Percentiles rank a stretch among this genome's conserved stretches.
phyloP scores from a whole-genome alignment of 768 basidiomycete genomes.

The Leucogyrophana mollusca region DNA sequence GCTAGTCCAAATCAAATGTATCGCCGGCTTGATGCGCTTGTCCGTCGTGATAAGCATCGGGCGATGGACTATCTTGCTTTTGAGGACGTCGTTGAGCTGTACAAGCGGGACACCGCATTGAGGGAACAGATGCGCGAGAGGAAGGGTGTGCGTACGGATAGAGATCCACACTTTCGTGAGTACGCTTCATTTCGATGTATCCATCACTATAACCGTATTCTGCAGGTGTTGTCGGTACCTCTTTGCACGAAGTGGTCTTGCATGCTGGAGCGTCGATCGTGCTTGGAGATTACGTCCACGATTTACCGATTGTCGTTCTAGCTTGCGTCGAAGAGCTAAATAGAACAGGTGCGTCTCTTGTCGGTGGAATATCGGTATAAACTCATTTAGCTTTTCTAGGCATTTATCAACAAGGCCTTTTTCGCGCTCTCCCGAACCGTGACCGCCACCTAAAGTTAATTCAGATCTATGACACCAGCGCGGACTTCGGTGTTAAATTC shows the following conservation, averaged over 20 bases:
- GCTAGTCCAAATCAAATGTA: constrained; percentile 19
- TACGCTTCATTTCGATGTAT: not conserved
- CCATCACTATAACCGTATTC: not conserved
- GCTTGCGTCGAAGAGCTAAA: constrained; percentile 47
- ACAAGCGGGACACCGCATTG: constrained; percentile 18
- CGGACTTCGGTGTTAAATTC: constrained; percentile 19
- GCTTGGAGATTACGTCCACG: constrained; percentile 36
- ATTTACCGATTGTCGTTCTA: constrained; percentile 38
- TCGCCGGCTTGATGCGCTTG: constrained; percentile 22
- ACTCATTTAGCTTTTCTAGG: constrained; percentile 24
- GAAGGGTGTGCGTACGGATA: constrained; percentile 14
- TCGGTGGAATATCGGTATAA: not conserved
- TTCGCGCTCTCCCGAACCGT: constrained; percentile 42
- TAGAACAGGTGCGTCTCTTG: constrained; percentile 34
- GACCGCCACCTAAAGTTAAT: constrained; percentile 38
- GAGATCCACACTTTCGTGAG: constrained; percentile 25
- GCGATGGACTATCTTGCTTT: constrained; percentile 26
- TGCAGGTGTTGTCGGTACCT: constrained; percentile 36
- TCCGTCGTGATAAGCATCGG: constrained; percentile 16
- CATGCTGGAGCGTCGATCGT: constrained; percentile 31
- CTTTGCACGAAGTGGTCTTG: constrained; percentile 31
- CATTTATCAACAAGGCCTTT: constrained; percentile 40
- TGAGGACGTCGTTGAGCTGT: constrained; percentile 19
- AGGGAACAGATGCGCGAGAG: constrained; percentile 22
- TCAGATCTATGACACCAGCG: constrained; percentile 34